Conservation (phyloP, 768 basidiomycete species). For the Coprinopsis strossmayeri region DNA sequence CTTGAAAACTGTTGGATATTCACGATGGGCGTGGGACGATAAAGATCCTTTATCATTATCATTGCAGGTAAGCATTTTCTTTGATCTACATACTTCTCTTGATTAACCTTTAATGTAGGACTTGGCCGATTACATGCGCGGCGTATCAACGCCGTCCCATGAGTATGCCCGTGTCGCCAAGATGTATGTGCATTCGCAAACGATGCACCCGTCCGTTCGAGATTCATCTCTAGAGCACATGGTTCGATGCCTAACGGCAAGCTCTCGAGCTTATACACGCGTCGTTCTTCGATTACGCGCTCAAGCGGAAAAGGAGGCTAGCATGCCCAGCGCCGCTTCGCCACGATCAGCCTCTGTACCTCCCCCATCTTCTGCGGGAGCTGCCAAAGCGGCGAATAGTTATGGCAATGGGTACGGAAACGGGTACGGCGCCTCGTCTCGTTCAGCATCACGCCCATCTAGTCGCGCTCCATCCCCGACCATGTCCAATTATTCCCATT, state of each 20-base stretch:
- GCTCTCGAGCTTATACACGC: conserved; percentile 73
- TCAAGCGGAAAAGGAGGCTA: conserved; percentile 62
- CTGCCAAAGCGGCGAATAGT: conserved; percentile 7
- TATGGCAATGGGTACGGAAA: conserved; percentile 10
- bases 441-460: conserved; percentile 34
- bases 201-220: conserved; percentile 33
- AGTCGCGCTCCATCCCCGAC: conserved; percentile 69
- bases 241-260: conserved; percentile 47
- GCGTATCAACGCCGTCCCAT: conserved; percentile 69
- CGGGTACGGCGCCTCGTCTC: conserved; percentile 2
- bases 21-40: conserved; percentile 54
- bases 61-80: conserved; percentile 42
- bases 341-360: conserved; percentile 10
- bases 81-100: background rate
- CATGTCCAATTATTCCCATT: conserved; percentile 42
- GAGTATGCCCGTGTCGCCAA: conserved; percentile 60
- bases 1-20: conserved; percentile 67
- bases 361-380: conserved; percentile 12
- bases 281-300: conserved; percentile 71
- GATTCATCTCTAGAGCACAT: conserved; percentile 34
- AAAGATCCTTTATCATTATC: conserved; percentile 59
- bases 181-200: conserved; percentile 47
- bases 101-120: conserved; percentile 41
- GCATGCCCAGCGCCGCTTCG: conserved; percentile 18
- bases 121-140: conserved; percentile 72